These are phyloP conservation scores for Hordeum pubiflorum DNA, from an alignment of 202 grass and related monocot species.

Conservation along the genomic window DNA sequence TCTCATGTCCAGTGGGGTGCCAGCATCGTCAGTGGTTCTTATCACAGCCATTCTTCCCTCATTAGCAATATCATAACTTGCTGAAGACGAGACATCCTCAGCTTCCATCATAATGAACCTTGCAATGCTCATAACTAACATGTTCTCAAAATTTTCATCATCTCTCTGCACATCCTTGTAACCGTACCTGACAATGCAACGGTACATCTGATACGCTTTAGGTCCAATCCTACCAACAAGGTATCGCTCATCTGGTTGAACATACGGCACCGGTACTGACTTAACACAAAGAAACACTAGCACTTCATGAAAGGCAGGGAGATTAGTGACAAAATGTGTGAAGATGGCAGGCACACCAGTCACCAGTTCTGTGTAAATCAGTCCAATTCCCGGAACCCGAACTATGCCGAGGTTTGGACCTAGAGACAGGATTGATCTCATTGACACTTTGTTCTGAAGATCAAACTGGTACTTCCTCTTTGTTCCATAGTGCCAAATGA, in stretches of 20 bases:
- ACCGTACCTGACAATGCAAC: constrained; percentile 86
- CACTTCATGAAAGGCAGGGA: constrained; percentile 94
- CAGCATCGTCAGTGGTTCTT: constrained; percentile 41
- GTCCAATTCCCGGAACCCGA: constrained; percentile 87
- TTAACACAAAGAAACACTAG: constrained; percentile 89
- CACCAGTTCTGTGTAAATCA: constrained; percentile 93
- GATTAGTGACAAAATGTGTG: constrained; percentile 90
- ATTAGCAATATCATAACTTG: constrained; percentile 60
- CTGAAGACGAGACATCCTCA: constrained; percentile 51
- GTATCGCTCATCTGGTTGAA: constrained; percentile 67
- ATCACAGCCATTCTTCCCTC: constrained; percentile 96
- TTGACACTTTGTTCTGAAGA: constrained; percentile 94
- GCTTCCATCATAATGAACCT: constrained; percentile 98
- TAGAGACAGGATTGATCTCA: constrained; percentile 86
- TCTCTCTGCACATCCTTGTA: constrained; percentile 92
- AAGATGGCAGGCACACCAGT: constrained; percentile 94
- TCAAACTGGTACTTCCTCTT: constrained; percentile 77
- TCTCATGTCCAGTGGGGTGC: constrained; percentile 37
- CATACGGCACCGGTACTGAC: constrained; percentile 79
- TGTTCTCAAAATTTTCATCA: constrained; percentile 88
- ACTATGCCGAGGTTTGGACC: constrained; percentile 93
- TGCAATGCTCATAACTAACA: constrained; percentile 85
- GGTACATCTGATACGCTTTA: constrained; percentile 76
- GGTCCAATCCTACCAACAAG: constrained; percentile 88
- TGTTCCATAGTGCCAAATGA: constrained; percentile 85